Base-by-base conservation (phyloP, 306 rosid species). In the Glycyrrhiza uralensis region DNA sequence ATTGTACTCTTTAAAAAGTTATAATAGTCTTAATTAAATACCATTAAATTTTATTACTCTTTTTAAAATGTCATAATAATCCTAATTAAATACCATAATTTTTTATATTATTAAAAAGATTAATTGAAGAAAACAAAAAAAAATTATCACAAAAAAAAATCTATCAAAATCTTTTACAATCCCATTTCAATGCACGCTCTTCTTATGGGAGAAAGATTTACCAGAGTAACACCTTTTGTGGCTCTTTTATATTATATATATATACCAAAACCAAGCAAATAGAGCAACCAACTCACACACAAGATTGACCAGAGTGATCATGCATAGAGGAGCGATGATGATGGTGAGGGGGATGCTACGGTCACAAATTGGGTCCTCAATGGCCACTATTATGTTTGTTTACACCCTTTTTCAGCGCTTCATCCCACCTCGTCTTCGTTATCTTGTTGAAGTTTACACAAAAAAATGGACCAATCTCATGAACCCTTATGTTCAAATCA, bases 401-500 rank as follows among this genome's bases (percentile, higher is more conserved):
- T 82, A 66, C 55, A 71, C 91, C 0, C 18, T 80, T 7, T 78
- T 63, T 17, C 67, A 71, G 7, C 66, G 72, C 6, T 88, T 63
- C 32, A 66, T 88, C 5, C 85, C 90, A 0, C 42, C 61, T 45
- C 14, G 66, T 4, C n/a, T 81, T 0, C 76, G 72, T 2, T 45
- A 38, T 12, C 35, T 3, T 7, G 0, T 81, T 13, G 65, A 60
- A 39, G 12, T 36, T 17, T 78, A 82, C 14, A 3, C 32, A 2
- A 64, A 69, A 11, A 86, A 72, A 70, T 0, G 69, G 0, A 14
- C 38, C 3, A 86, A 72, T 2, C 39, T 50, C 8, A 23, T 82
- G 0, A 72, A 85, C 59, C 93, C 93, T 52, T 87, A 84, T 45
- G 55, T 85, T 36, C 79, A 80, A 14, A 85, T 89, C 5, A 79